These are phyloP conservation scores for Zygnema cylindricum DNA, from an alignment of 139 green algal genomes.

Conservation along the genomic window DNA sequence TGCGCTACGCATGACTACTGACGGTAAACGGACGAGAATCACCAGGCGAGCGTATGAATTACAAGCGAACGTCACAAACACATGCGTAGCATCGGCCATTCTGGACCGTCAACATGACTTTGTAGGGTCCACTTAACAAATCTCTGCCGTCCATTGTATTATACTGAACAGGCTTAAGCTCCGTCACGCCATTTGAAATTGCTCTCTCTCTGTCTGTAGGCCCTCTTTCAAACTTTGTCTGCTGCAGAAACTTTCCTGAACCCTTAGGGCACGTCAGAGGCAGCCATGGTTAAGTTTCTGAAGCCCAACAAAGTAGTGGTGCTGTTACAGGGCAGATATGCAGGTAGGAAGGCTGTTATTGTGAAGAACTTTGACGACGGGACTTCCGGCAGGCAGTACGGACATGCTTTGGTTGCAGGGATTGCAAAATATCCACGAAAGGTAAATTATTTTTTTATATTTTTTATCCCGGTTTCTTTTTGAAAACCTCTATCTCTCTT, in stretches of 20 bases:
- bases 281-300: constrained; percentile 83
- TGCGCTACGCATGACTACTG: no score
- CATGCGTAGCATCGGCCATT: no score
- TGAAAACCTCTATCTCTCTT: background rate
- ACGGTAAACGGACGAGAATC: no score
- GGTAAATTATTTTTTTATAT: no score
- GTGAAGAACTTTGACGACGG: constrained; percentile 98
- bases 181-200: background rate
- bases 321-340: constrained; percentile 81
- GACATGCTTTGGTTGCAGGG: constrained; percentile 91
- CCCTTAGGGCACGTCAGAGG: background rate
- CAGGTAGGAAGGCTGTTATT: constrained; percentile 96
- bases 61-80: no score
- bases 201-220: background rate
- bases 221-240: background rate
- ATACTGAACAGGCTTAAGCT: background rate
- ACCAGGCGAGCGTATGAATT: no score
- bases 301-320: constrained; percentile 91
- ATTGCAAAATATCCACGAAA: constrained; percentile 95
- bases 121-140: background rate
- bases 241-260: background rate
- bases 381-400: constrained; percentile 82
- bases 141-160: background rate
- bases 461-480: no score
- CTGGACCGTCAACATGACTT: no score